Base-by-base conservation (phyloP, 768 basidiomycete species). In the Podaxis pistillaris region DNA sequence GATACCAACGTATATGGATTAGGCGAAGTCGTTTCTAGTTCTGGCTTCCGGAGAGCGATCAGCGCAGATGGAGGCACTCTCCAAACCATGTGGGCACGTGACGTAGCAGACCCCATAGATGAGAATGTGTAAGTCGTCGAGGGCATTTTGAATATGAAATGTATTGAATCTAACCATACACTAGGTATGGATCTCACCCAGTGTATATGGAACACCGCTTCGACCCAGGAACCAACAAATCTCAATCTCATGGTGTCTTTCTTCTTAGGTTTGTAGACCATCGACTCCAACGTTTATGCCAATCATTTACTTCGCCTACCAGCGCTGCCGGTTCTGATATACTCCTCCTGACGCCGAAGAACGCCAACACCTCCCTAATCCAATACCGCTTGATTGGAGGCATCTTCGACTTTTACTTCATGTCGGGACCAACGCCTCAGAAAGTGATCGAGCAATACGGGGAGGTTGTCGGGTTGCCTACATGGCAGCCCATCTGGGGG, bases 371-470 rank as follows among this genome's bases (percentile, higher is more conserved):
- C 11, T 89, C 88, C 1, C 74, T 90, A 3, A 78, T 93, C 24
- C 79, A 93, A 66, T 94, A 93, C 69, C 79, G 91, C 51, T 76
- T 86, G 70, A 75, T 93, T 51, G 91, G 91, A 4, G 91, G 91
- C 17, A 86, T 86, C 0, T 74, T 93, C 36, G 88, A 92, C 73
- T 85, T 93, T 65, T 92, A 91, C 77, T 91, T 90, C 75, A 81
- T 92, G 70, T 83, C 85, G 17, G 88, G 88, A 63, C 84, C 71
- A 33, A 81, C 77, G 74, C 81, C 86, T 26, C 75, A 76, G 50
- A 72, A 73, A n/a, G 90, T 91, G 8, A 81, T 89, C 54, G 81
- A 88, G 64, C 90, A 93, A 71, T 90, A 92, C 67, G 83, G 86
- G 4, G 80, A 76, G 38, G 74, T 85, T n/a, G 79, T 89, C 28